A percentile compares a stretch with the other conserved stretches of the same genome.
Evolutionary conservation across 192 early-diverging fungal genomes (phyloP).

Genomic region (Coemansia sp.): DNA sequence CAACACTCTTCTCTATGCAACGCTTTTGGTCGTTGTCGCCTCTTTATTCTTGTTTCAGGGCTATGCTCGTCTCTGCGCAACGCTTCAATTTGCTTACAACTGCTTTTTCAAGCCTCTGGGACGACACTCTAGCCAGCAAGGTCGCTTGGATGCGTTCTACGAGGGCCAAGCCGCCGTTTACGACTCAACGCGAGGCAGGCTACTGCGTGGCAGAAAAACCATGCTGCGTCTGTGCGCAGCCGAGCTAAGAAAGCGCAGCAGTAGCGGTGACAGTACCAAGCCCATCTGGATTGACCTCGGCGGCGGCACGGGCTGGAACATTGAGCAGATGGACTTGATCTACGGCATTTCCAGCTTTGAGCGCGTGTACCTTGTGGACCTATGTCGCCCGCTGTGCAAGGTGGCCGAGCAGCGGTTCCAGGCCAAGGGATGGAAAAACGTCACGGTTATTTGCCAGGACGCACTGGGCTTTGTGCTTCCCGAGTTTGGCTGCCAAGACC

Average conservation of each 20-base stretch:
- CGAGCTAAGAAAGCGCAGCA: conserved; percentile 56
- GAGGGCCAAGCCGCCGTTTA: conserved; percentile 76
- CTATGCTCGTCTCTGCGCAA: neutral
- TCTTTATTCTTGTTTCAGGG: neutral
- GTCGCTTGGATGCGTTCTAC: conserved; percentile 77
- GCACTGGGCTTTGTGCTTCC: conserved; percentile 69
- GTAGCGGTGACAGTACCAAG: neutral
- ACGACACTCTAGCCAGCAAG: conserved; percentile 64
- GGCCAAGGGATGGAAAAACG: conserved; percentile 74
- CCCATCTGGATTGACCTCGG: conserved; percentile 66
- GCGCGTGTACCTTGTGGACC: conserved; percentile 75
- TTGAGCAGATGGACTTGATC: conserved; percentile 71
- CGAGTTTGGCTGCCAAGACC: conserved; percentile 13
- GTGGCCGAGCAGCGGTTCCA: conserved; percentile 74
- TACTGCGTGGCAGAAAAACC: conserved; percentile 72
- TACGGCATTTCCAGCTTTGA: conserved; percentile 75
- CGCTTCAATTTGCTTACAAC: conserved; percentile 57
- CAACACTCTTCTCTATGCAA: neutral
- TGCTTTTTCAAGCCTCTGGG: conserved; percentile 75
- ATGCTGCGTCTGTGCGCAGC: conserved; percentile 84
- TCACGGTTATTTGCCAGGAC: conserved; percentile 76
- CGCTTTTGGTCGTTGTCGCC: neutral
- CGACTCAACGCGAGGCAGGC: conserved; percentile 66
- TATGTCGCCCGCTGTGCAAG: conserved; percentile 76
- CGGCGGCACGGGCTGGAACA: conserved; percentile 71